Evolutionary conservation across 2,329 filamentous ascomycete genomes (phyloP).

Genomic region (Paraphaeosphaeria sporulosa): DNA sequence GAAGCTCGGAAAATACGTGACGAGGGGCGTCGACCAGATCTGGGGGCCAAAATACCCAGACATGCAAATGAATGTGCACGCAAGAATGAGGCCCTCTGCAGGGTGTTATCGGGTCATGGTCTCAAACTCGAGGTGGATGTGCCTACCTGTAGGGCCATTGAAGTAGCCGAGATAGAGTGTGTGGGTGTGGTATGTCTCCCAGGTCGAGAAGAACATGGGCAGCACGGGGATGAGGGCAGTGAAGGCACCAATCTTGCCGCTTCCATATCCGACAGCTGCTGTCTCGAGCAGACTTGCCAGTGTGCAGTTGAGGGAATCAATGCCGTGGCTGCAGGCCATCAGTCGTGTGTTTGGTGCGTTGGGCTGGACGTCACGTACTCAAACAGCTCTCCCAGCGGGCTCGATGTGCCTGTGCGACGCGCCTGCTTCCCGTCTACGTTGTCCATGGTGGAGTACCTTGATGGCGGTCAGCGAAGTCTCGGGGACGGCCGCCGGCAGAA

Average conservation of each 20-base stretch:
- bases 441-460: conserved; percentile 90
- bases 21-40: conserved; percentile 82
- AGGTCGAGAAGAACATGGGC: conserved; percentile 99
- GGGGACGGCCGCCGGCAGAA: background rate
- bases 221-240: conserved; percentile 90
- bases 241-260: conserved; percentile 84
- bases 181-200: conserved; percentile 99
- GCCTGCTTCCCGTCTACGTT: conserved; percentile 99
- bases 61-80: conserved; percentile 82
- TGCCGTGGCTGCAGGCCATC: conserved; percentile 72
- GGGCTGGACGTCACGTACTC: conserved; percentile 63
- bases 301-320: conserved; percentile 97
- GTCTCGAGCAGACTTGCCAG: conserved; percentile 89
- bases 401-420: conserved; percentile 91
- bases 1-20: conserved; percentile 57
- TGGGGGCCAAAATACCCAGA: conserved; percentile 88
- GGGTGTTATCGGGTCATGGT: conserved; percentile 21
- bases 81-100: conserved; percentile 84
- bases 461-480: conserved; percentile 22
- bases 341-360: conserved; percentile 34
- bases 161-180: conserved; percentile 95
- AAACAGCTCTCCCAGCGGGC: conserved; percentile 93
- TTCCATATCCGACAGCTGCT: conserved; percentile 89
- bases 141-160: conserved; percentile 82
- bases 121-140: background rate